These are phyloP conservation scores for Pythium dissimile DNA, from an alignment of 352 stramenopile species.

Conservation along the genomic window DNA sequence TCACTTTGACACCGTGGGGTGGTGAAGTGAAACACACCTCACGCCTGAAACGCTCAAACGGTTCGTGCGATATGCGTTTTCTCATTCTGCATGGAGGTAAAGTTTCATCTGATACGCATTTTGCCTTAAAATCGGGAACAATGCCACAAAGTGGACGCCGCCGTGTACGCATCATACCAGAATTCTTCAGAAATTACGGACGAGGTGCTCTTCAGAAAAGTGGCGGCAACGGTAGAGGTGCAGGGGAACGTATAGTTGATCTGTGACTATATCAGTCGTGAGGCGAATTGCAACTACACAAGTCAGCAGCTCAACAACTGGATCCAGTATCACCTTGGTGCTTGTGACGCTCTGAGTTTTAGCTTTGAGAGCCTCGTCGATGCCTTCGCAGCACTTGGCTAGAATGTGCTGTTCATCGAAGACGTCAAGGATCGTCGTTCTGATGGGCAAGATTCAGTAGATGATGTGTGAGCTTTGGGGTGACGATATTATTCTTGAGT, in stretches of 20 bases:
- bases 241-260: background rate
- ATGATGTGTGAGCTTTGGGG: constrained; percentile 13
- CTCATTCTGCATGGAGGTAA: too few relatives aligned
- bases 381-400: background rate
- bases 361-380: too few relatives aligned
- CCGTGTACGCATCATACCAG: too few relatives aligned
- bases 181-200: too few relatives aligned
- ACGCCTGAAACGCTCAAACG: too few relatives aligned
- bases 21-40: too few relatives aligned
- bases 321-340: background rate
- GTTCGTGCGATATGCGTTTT: too few relatives aligned
- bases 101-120: too few relatives aligned
- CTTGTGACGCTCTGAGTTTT: background rate
- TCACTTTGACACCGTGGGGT: too few relatives aligned
- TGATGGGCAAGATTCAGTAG: constrained; percentile 1
- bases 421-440: background rate
- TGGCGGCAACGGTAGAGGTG: background rate
- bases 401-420: background rate
- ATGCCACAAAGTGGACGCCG: too few relatives aligned
- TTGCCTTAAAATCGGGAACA: too few relatives aligned
- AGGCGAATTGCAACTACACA: background rate
- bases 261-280: background rate
- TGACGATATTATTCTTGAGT: constrained; percentile 18
- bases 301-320: background rate
- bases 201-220: too few relatives aligned